Evolutionary conservation across 257 asterid species (phyloP), one percentile per base, ranked within the genome.

Genomic region (Penstemon eatonii): DNA sequence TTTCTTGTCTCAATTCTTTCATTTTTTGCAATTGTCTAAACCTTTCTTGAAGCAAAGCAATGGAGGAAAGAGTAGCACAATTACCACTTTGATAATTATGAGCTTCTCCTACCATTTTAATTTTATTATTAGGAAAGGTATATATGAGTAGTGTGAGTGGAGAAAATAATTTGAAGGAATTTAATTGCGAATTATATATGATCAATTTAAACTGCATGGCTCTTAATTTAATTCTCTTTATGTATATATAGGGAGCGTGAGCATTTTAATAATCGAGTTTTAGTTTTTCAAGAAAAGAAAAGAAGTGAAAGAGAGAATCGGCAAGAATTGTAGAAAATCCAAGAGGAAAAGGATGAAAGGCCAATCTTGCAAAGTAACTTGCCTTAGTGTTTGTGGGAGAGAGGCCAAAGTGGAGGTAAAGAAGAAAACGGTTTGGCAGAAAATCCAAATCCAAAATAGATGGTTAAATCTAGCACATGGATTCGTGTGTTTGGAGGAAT

Each of bases 401-500:
- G 73, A 66, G 79, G 84, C 74, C 70, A 74, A 80, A 78, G 78
- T 66, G 79, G 74, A 78, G 80, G 60, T 78, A 76, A 80, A 80
- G 79, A 73, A 79, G 86, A 82, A 83, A 76, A 74, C 67, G 78
- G 61, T 55, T 25, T 51, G 51, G 42, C 19, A 79, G 69, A 88
- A 25, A 76, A 39, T 81, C 87, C 81, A 86, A 78, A 78, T 81
- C 87, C 81, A 86, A 78, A 78, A 70, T 73, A 74, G 65, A 49
- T 59, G 78, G 71, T 77, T 70, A 74, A 78, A 85, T 76, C 33
- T 82, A 84, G 88, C 70, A 77, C 80, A 82, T 87, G 96, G 91
- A 84, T 69, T 63, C 78, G 78, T 73, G 95, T 78, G 87, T 79
- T 82, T 83, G 88, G 86, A 79, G 81, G 95, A 88, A 85, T 85